A percentile compares a stretch with the other conserved stretches of the same genome.
phyloP scores from a whole-genome alignment of 352 stramenopile species.

The Phytophthora syringae region DNA sequence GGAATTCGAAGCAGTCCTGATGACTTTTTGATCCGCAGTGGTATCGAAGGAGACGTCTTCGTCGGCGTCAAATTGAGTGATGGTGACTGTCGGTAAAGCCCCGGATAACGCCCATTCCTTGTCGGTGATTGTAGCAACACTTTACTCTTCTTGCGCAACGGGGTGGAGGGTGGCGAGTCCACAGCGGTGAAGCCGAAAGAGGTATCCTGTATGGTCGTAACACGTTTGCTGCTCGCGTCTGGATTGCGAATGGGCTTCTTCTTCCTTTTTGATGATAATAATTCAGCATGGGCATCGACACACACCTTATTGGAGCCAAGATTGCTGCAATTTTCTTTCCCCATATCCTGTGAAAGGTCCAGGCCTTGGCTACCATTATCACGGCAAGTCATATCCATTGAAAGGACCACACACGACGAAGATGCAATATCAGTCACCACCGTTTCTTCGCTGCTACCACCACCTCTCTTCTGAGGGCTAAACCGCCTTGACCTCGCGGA shows the following conservation, averaged over 20 bases:
- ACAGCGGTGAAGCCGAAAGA: conserved; percentile 8
- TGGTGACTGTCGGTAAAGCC: conserved; percentile 17
- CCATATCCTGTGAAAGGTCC: conserved; percentile 21
- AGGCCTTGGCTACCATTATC: conserved; percentile 24
- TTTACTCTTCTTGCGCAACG: conserved; percentile 12
- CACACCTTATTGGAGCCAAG: not conserved
- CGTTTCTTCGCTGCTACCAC: not conserved
- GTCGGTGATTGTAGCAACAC: conserved; percentile 28
- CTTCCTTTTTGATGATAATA: conserved; percentile 21
- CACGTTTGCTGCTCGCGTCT: not conserved
- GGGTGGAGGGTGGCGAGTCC: conserved; percentile 12
- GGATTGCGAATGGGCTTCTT: conserved; percentile 12
- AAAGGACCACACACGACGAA: conserved; percentile 23
- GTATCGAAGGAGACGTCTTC: conserved; percentile 23
- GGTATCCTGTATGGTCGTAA: not conserved
- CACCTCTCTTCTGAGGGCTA: conserved; percentile 5
- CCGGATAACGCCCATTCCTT: conserved; percentile 13
- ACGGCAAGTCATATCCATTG: conserved; percentile 33
- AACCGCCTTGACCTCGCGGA: conserved; percentile 13
- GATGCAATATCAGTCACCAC: not conserved
- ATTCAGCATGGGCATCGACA: not conserved
- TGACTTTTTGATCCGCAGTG: conserved; percentile 14
- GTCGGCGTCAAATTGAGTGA: conserved; percentile 32
- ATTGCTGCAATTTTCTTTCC: not conserved
- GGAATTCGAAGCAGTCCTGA: conserved; percentile 10